A percentile compares a stretch with the other conserved stretches of the same genome.
Evolutionary conservation across 2,329 filamentous ascomycete species (phyloP).

Genomic region (Cladosporium sp.): DNA sequence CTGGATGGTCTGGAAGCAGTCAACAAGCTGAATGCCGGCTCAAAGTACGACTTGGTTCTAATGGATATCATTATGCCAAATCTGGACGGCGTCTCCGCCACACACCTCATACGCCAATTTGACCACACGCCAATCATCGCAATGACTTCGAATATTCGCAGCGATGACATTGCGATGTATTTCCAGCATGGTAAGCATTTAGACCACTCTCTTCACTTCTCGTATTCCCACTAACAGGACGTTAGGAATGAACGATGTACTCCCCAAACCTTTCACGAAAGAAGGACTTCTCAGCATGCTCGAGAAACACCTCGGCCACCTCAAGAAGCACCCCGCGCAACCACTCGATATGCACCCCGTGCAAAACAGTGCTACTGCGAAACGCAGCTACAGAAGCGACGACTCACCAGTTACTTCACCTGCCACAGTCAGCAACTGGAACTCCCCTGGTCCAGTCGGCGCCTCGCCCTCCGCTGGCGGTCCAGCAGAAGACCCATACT

Average conservation of each 20-base stretch:
- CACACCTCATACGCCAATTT: conserved; percentile 87
- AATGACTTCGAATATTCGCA: conserved; percentile 98
- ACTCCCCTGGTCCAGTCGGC: conserved; percentile 60
- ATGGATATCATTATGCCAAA: conserved; percentile 88
- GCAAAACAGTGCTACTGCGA: conserved; percentile 52
- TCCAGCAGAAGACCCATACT: conserved; percentile 46
- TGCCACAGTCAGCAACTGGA: conserved; percentile 62
- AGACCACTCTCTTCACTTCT: neutral
- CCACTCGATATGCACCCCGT: conserved; percentile 43
- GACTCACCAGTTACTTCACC: conserved; percentile 64
- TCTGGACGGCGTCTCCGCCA: conserved; percentile 91
- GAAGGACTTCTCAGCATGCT: conserved; percentile 77
- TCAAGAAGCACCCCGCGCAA: conserved; percentile 60
- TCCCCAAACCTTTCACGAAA: conserved; percentile 94
- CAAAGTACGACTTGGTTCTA: conserved; percentile 62
- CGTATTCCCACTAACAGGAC: conserved; percentile 1
- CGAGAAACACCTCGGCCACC: conserved; percentile 81
- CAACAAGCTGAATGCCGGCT: conserved; percentile 71
- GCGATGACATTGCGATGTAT: conserved; percentile 95
- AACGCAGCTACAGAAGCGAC: conserved; percentile 62
- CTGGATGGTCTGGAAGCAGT: conserved; percentile 89
- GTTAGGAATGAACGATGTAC: conserved; percentile 91
- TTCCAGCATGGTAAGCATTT: conserved; percentile 80
- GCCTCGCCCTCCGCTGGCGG: conserved; percentile 56
- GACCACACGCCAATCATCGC: conserved; percentile 87